Base-by-base conservation (phyloP, 345 rosid genomes). In the Sapria himalayana region DNA sequence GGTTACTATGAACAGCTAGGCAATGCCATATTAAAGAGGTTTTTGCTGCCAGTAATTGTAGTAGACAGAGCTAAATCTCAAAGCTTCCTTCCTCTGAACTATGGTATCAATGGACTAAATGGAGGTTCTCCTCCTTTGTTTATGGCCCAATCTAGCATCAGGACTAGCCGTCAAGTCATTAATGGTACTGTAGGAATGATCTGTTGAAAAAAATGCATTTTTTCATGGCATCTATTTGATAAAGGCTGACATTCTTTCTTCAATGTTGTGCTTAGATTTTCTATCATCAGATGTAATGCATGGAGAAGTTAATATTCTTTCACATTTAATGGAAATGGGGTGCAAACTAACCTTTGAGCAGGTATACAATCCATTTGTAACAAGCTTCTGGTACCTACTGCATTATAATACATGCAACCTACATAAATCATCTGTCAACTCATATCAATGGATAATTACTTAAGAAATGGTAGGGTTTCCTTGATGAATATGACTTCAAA, bases 101-200 rank as follows among this genome's bases (percentile, higher is more conserved):
- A 73, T 41, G 97, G 97, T 24, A 74, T 81, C 52, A 94, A 86
- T 65, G 97, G 97, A 46, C 27, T 62, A 22, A 94, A 86, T 40
- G 94, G 97, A 41, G 97, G 94, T 46, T 81, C 97, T 36, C 92
- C 94, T 39, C 74, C 68, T 49, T 37, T 86, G 39, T 86, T 86
- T 52, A 21, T 39, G 3, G 58, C 43, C 47, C 65, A 64, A 49
- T 70, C 82, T 48, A 55, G 55, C 39, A 60, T 76, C 32, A 86
- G 76, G 63, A 78, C 94, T 13, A 76, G 94, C 57, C 57, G 63
- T 54, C 84, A 81, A 65, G 53, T 81, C 41, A 62, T 81, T 33
- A 60, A 50, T 61, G 94, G 97, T 86, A 54, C 25, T n/a, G n/a
- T n/a, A n/a, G n/a, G n/a, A n/a, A n/a, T n/a, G n/a, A n/a, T n/a